A percentile compares a stretch with the other conserved stretches of the same genome.
Conservation (phyloP, 2,329 filamentous ascomycete genomes). For the Botrytis medusae region DNA sequence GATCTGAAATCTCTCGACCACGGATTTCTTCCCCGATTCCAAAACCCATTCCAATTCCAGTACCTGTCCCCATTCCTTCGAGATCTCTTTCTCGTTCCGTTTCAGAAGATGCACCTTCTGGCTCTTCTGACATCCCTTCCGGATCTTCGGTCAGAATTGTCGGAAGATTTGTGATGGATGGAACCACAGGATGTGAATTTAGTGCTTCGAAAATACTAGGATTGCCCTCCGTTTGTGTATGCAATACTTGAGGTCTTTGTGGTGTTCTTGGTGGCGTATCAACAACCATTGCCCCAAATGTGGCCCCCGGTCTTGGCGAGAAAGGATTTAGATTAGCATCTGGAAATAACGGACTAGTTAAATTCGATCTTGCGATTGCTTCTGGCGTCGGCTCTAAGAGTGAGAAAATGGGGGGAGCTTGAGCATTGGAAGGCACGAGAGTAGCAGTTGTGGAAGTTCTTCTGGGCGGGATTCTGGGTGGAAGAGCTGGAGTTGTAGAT, state of each 20-base stretch:
- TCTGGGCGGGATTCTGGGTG: conserved; percentile 2
- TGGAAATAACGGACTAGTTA: conserved; percentile 11
- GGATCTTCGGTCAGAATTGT: conserved; percentile 1
- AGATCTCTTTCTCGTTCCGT: conserved; percentile 5
- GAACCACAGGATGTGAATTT: conserved; percentile 12
- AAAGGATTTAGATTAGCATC: conserved; percentile 11
- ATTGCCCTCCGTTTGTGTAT: neutral
- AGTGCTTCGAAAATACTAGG: conserved; percentile 13
- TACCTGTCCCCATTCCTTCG: conserved; percentile 12
- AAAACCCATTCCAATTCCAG: conserved; percentile 15
- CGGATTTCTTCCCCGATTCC: conserved; percentile 13
- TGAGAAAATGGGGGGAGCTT: conserved; percentile 6
- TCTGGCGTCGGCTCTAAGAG: conserved; percentile 5
- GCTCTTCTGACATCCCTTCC: neutral
- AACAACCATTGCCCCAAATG: conserved; percentile 12
- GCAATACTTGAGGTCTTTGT: neutral
- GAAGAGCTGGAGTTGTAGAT: neutral
- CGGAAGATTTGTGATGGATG: neutral
- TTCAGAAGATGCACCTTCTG: neutral
- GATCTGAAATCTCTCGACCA: neutral
- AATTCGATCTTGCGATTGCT: neutral
- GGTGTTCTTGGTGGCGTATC: conserved; percentile 11
- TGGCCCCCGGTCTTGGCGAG: conserved; percentile 12
- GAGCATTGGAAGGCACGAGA: conserved; percentile 1
- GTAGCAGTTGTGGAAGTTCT: conserved; percentile 13